Base-by-base conservation (phyloP, 345 rosid genomes). In the Microcos paniculata region DNA sequence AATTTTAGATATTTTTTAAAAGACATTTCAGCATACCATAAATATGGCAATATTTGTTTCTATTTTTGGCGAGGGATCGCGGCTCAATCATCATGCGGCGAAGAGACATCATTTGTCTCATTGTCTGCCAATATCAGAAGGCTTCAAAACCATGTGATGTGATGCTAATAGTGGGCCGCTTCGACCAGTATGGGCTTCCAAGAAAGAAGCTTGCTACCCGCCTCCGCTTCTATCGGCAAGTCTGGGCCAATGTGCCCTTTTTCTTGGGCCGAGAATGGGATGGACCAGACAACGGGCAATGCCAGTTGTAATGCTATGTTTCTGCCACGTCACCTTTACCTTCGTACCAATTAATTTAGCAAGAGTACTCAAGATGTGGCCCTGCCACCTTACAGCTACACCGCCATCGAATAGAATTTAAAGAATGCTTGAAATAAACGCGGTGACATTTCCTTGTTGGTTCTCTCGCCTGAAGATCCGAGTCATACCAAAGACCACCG, bases 401-500 rank as follows among this genome's bases (percentile, higher is more conserved):
- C n/a, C n/a, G 40, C 6, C 2, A 11, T 18, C 45, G 58, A 49
- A 49, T 30, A 42, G 73, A 69, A 69, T 69, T 30, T 69, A 30
- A 9, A 18, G 30, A 62, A 4, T 15, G 72, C 72, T 69, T 69
- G 24, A 49, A 31, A 49, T 58, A 26, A 30, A 49, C 28, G 72
- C 59, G 42, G 33, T 49, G 59, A 69, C 45, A 11, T 16, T 4
- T 48, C 15, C 58, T 19, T n/a, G n/a, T 18, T 11, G 9, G 18
- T 19, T 8, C 52, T 67, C 28, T 26, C 21, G 16, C 11, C 24
- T 10, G 76, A 40, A 59, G 45, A 57, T 15, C 53, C 76, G 59
- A 71, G 70, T 72, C 76, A 21, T 72, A 43, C 45, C 84, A 72
- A 73, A 82, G 16, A 43, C 73, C 59, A 59, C 83, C 71, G 87